A percentile compares a stretch with the other conserved stretches of the same genome.
phyloP scores from a whole-genome alignment of 2,329 filamentous ascomycete species.

The Capronia coronata region DNA sequence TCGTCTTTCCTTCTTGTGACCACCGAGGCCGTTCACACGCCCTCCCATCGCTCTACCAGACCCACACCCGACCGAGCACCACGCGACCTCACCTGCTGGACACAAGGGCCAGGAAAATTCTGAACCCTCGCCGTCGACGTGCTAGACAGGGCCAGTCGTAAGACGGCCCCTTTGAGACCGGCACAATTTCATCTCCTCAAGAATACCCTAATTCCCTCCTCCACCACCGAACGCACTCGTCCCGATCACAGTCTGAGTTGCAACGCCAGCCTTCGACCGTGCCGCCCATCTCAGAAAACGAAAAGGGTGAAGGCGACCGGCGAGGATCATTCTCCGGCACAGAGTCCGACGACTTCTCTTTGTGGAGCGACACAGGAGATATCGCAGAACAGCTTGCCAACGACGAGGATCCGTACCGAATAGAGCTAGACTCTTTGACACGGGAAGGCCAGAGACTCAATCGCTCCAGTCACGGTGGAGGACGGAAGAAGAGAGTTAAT shows the following conservation, averaged over 20 bases:
- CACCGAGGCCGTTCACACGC: background rate
- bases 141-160: conserved; percentile 55
- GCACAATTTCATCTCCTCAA: conserved; percentile 77
- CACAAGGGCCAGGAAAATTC: conserved; percentile 7
- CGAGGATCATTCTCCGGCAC: conserved; percentile 46
- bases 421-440: conserved; percentile 52
- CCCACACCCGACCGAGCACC: conserved; percentile 8
- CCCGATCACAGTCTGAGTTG: conserved; percentile 34
- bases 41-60: conserved; percentile 2
- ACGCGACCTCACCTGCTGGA: conserved; percentile 3
- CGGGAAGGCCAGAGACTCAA: conserved; percentile 36
- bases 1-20: conserved; percentile 2
- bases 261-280: conserved; percentile 34
- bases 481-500: conserved; percentile 30
- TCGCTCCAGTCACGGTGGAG: conserved; percentile 26
- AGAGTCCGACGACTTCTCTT: conserved; percentile 62
- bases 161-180: conserved; percentile 62
- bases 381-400: conserved; percentile 84
- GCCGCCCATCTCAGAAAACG: conserved; percentile 38
- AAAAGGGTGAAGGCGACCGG: conserved; percentile 44
- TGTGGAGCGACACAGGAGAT: conserved; percentile 93
- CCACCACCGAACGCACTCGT: conserved; percentile 67
- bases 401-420: conserved; percentile 72
- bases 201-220: conserved; percentile 71
- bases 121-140: conserved; percentile 2